Evolutionary conservation across 2,329 filamentous ascomycete species (phyloP).

Genomic region (Diaporthe longicolla): DNA sequence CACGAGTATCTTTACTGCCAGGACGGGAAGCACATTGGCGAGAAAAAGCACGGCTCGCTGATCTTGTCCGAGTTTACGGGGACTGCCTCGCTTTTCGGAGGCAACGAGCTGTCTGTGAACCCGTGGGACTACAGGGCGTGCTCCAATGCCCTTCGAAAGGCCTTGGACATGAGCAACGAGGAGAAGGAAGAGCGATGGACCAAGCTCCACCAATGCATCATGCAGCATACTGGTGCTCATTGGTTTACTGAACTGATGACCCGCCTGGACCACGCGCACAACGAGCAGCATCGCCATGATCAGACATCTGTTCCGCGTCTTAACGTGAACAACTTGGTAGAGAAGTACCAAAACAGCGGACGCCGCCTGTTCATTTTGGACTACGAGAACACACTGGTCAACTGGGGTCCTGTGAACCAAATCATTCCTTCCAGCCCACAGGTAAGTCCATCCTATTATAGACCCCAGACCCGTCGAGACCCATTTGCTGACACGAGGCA

Average conservation of each 20-base stretch:
- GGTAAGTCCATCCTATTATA: slow-evolving; percentile 49
- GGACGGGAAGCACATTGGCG: slow-evolving; percentile 78
- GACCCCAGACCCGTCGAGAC: not conserved
- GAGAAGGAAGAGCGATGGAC: slow-evolving; percentile 84
- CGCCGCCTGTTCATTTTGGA: slow-evolving; percentile 90
- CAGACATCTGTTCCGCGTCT: slow-evolving; percentile 90
- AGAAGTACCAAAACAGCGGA: slow-evolving; percentile 75
- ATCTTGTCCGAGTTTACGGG: slow-evolving; percentile 97
- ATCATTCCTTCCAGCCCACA: slow-evolving; percentile 89
- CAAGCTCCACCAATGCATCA: slow-evolving; percentile 79
- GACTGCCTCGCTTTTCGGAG: slow-evolving; percentile 86
- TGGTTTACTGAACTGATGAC: slow-evolving; percentile 86
- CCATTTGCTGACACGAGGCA: slow-evolving; percentile 31
- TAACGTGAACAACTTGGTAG: slow-evolving; percentile 74
- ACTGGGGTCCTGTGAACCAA: slow-evolving; percentile 85
- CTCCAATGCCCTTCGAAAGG: slow-evolving; percentile 86
- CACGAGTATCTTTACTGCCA: slow-evolving; percentile 96
- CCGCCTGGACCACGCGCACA: slow-evolving; percentile 81
- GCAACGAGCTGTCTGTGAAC: slow-evolving; percentile 87
- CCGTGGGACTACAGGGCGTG: slow-evolving; percentile 95
- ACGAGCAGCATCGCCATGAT: slow-evolving; percentile 87
- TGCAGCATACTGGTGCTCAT: slow-evolving; percentile 84
- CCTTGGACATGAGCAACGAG: slow-evolving; percentile 82
- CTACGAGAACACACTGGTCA: slow-evolving; percentile 92
- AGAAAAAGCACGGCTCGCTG: slow-evolving; percentile 87